Conservation (phyloP, 345 rosid species). For the Euphorbia tirucalli region DNA sequence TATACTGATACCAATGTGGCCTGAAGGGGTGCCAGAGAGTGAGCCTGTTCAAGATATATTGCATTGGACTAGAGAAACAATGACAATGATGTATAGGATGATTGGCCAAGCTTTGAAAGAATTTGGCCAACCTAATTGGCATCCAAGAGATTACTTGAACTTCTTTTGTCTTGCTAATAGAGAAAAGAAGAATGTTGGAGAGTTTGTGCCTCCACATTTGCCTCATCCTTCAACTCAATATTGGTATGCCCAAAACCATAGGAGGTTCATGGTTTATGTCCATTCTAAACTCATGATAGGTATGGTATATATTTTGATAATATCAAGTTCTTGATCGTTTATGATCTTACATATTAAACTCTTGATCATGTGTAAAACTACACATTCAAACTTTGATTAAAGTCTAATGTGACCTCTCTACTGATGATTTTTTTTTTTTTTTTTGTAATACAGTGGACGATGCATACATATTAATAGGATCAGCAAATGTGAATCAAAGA, state of each 20-base stretch:
- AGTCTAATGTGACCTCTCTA: no score
- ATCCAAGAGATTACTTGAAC: constrained; percentile 78
- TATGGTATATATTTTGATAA: constrained; percentile 10
- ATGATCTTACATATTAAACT: no score
- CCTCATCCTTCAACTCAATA: constrained; percentile 60
- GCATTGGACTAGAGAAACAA: constrained; percentile 89
- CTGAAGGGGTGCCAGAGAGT: constrained; percentile 82
- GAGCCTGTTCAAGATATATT: constrained; percentile 79
- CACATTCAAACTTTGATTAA: no score
- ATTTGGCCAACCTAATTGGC: constrained; percentile 34
- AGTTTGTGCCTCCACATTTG: constrained; percentile 48
- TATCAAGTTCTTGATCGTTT: no score
- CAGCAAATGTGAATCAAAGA: constrained; percentile 83
- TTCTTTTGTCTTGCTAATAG: constrained; percentile 91
- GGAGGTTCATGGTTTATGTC: constrained; percentile 91
- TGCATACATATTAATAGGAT: constrained; percentile 60
- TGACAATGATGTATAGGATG: constrained; percentile 74
- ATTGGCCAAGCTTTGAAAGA: constrained; percentile 68
- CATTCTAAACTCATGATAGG: constrained; percentile 98
- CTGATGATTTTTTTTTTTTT: no score
- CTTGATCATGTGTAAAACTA: no score
- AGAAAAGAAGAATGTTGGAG: constrained; percentile 56
- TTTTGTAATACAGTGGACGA: constrained; percentile 59
- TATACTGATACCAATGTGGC: constrained; percentile 93
- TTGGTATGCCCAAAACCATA: constrained; percentile 73